A percentile compares a stretch with the other conserved stretches of the same genome.
Conservation (phyloP, 345 rosid genomes). For the Salix dunnii region DNA sequence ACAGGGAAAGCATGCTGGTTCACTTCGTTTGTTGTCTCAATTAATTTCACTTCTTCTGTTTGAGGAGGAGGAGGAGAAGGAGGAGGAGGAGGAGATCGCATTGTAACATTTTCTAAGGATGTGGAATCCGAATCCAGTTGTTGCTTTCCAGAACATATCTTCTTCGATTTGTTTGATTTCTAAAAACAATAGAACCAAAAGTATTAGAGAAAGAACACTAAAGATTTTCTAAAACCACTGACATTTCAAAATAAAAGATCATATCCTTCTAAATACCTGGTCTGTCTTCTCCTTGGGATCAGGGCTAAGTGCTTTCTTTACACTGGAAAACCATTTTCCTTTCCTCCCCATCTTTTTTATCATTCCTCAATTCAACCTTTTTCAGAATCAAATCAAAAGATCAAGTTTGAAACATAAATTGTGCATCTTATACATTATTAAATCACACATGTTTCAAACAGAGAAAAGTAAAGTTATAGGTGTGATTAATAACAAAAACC, state of each 20-base stretch:
- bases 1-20: conserved; percentile 28
- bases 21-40: conserved; percentile 44
- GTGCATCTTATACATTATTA: neutral
- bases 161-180: conserved; percentile 42
- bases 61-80: conserved; percentile 29
- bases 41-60: conserved; percentile 43
- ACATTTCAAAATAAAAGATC: neutral
- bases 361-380: conserved; percentile 28
- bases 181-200: neutral
- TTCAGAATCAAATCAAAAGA: conserved; percentile 3
- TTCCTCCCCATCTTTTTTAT: conserved; percentile 75
- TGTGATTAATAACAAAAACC: neutral
- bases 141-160: conserved; percentile 54
- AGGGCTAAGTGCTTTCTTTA: conserved; percentile 84
- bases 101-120: conserved; percentile 21
- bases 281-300: conserved; percentile 57
- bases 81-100: conserved; percentile 28
- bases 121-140: conserved; percentile 34
- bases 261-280: conserved; percentile 27
- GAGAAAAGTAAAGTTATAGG: neutral
- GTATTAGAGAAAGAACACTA: neutral
- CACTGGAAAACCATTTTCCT: conserved; percentile 85
- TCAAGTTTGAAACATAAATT: neutral
- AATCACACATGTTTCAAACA: neutral
- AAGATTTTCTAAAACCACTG: neutral